Percentiles rank a stretch among this genome's conserved stretches.
These are phyloP conservation scores for Colletotrichum godetiae DNA, from an alignment of 2,329 filamentous ascomycete species.

Conservation along the genomic window DNA sequence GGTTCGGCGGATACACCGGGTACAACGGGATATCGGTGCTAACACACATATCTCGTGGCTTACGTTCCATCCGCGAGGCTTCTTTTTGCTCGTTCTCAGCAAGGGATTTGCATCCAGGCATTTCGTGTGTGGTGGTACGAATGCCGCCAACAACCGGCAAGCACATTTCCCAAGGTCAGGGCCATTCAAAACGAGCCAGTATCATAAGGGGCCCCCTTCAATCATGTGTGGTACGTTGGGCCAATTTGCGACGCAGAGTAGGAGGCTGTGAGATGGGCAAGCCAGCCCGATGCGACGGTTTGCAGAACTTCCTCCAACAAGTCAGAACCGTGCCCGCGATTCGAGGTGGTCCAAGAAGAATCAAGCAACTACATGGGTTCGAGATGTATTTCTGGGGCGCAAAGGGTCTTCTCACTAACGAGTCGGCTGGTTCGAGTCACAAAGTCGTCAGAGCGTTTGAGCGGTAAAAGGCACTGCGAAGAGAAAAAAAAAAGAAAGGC, in stretches of 20 bases:
- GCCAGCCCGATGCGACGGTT: neutral
- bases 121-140: constrained; percentile 11
- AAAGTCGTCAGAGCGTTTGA: constrained; percentile 25
- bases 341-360: constrained; percentile 18
- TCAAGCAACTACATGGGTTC: constrained; percentile 21
- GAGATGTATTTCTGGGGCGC: constrained; percentile 8
- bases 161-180: neutral
- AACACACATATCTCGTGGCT: constrained; percentile 13
- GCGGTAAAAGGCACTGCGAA: neutral
- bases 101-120: constrained; percentile 11
- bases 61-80: constrained; percentile 12
- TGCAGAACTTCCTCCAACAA: constrained; percentile 13
- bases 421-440: constrained; percentile 1
- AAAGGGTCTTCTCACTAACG: constrained; percentile 2
- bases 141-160: constrained; percentile 3
- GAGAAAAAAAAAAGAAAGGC: constrained; percentile 9
- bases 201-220: neutral
- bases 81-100: constrained; percentile 6
- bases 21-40: neutral
- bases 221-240: neutral
- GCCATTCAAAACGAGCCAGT: neutral
- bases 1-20: neutral
- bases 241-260: constrained; percentile 4
- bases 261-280: constrained; percentile 7
- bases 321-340: neutral